Conservation (phyloP, 1,284 basidiomycete genomes). For the Marasmius fiardii region DNA sequence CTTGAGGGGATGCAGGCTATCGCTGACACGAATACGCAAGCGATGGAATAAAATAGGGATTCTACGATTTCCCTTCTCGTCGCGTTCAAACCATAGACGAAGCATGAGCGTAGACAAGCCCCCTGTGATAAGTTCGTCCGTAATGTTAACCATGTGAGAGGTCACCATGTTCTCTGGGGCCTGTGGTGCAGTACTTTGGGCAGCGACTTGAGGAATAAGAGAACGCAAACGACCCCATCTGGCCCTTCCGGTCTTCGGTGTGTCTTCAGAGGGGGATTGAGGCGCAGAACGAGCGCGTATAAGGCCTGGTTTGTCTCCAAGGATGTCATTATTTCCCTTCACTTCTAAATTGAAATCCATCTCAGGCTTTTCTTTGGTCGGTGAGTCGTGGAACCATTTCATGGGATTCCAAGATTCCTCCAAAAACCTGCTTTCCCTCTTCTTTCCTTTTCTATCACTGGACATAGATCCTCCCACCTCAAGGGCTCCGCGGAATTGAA, state of each 20-base stretch:
- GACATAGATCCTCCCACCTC: constrained; percentile 41
- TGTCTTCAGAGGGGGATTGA: constrained; percentile 24
- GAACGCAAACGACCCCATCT: constrained; percentile 65
- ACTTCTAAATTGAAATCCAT: constrained; percentile 27
- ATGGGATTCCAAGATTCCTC: constrained; percentile 49
- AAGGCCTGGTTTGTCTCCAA: constrained; percentile 22
- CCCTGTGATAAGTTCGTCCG: constrained; percentile 81
- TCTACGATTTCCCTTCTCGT: constrained; percentile 82
- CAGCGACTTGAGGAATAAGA: constrained; percentile 55
- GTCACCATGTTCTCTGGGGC: constrained; percentile 45
- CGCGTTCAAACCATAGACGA: constrained; percentile 88
- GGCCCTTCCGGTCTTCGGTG: constrained; percentile 30
- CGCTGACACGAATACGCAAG: constrained; percentile 79
- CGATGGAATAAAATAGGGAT: constrained; percentile 89
- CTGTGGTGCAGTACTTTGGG: constrained; percentile 29
- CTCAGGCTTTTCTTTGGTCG: constrained; percentile 39
- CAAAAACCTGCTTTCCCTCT: constrained; percentile 43
- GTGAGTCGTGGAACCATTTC: constrained; percentile 57
- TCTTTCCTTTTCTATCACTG: constrained; percentile 53
- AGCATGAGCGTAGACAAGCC: constrained; percentile 83
- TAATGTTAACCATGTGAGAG: constrained; percentile 66
- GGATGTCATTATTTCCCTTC: constrained; percentile 14
- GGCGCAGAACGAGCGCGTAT: constrained; percentile 46
- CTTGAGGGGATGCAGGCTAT: constrained; percentile 81
- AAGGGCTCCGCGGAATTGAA: constrained; percentile 60